These are phyloP conservation scores for Wolfiporia cocos DNA, from an alignment of 1,284 basidiomycete genomes.

Conservation along the genomic window DNA sequence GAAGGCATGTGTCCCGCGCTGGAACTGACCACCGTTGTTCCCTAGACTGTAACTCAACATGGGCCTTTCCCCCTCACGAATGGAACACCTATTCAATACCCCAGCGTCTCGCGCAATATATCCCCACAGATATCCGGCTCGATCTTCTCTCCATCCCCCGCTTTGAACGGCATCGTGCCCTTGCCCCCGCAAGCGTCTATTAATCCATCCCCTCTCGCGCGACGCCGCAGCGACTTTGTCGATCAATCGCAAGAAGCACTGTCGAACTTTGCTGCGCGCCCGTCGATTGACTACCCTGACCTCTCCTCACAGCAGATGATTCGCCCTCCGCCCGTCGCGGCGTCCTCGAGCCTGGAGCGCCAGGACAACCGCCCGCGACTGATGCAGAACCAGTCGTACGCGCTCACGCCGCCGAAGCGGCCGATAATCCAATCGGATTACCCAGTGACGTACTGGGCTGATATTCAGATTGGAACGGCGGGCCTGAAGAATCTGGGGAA, in stretches of 20 bases:
- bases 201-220: conserved; percentile 62
- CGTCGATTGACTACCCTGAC: conserved; percentile 78
- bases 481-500: conserved; percentile 97
- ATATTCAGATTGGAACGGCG: conserved; percentile 73
- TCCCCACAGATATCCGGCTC: conserved; percentile 30
- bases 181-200: conserved; percentile 78
- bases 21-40: conserved; percentile 1
- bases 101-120: conserved; percentile 30
- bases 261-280: conserved; percentile 40
- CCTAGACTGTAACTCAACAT: conserved; percentile 25
- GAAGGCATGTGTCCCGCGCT: background rate
- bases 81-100: conserved; percentile 39
- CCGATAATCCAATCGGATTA: conserved; percentile 68
- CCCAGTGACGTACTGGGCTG: conserved; percentile 75
- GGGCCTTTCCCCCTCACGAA: conserved; percentile 27
- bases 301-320: conserved; percentile 54
- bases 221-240: conserved; percentile 73
- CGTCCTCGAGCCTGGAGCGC: conserved; percentile 58
- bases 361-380: conserved; percentile 59
- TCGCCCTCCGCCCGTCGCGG: conserved; percentile 73
- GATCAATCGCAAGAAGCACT: conserved; percentile 74
- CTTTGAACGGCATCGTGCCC: conserved; percentile 34
- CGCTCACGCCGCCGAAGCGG: conserved; percentile 34
- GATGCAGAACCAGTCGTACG: conserved; percentile 26
- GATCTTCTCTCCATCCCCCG: conserved; percentile 28